Evolutionary conservation across 1,284 basidiomycete species (phyloP).

Genomic region (Quambalaria eucalypti): DNA sequence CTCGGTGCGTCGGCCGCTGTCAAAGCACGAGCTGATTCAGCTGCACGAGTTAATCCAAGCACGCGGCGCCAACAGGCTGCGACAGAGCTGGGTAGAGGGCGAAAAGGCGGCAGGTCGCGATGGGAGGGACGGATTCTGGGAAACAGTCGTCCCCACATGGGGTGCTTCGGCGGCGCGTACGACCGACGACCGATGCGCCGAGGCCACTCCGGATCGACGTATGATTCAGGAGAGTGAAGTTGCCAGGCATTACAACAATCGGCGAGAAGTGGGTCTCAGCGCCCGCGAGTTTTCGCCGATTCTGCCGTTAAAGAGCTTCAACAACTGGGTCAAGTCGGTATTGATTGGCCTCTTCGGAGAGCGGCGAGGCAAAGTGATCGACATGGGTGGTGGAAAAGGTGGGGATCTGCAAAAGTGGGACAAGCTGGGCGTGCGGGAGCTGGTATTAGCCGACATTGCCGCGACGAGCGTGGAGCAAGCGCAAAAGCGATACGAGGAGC

Average conservation of each 20-base stretch:
- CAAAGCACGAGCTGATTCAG: not conserved
- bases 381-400: conserved; percentile 95
- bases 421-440: conserved; percentile 70
- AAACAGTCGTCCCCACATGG: not conserved
- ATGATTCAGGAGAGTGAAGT: not conserved
- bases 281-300: conserved; percentile 85
- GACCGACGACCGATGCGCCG: not conserved
- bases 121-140: not conserved
- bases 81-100: not conserved
- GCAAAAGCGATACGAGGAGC: conserved; percentile 56
- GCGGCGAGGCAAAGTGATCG: conserved; percentile 66
- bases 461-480: conserved; percentile 85
- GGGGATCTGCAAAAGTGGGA: conserved; percentile 94
- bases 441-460: conserved; percentile 83
- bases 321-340: conserved; percentile 98
- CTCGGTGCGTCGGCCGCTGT: conserved; percentile 21
- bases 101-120: conserved; percentile 1
- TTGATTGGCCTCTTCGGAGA: conserved; percentile 73
- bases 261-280: conserved; percentile 78
- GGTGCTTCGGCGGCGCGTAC: not conserved
- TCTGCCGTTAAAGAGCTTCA: conserved; percentile 90
- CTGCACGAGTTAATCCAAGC: not conserved
- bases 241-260: conserved; percentile 59
- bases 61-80: not conserved
- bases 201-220: not conserved